Percentiles rank a stretch among this genome's conserved stretches.
Evolutionary conservation across 192 early-diverging fungal species (phyloP).

Genomic region (Geosiphon pyriformis): DNA sequence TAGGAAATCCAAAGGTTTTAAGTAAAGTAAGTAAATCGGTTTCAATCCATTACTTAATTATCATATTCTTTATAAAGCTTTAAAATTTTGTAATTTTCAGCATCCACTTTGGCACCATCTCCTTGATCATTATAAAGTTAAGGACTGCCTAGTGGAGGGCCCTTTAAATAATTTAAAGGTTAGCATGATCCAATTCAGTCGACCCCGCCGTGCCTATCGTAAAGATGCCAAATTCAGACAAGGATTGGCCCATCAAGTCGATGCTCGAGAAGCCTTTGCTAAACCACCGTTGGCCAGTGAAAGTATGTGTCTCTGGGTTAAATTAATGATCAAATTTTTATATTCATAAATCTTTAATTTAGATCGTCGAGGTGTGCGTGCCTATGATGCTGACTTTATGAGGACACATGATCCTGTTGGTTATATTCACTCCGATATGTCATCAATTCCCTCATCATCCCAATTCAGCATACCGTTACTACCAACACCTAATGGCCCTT

Average conservation of each 20-base stretch:
- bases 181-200: constrained; percentile 85
- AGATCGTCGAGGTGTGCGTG: constrained; percentile 43
- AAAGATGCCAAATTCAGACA: constrained; percentile 55
- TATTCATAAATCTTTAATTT: background rate
- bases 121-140: constrained; percentile 86
- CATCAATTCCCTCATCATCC: constrained; percentile 37
- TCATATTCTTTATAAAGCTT: no score
- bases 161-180: constrained; percentile 81
- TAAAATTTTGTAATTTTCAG: no score
- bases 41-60: no score
- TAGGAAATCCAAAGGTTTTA: constrained; percentile 94
- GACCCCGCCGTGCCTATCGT: constrained; percentile 54
- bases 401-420: constrained; percentile 46
- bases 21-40: constrained; percentile 57
- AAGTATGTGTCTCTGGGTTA: constrained; percentile 25
- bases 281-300: constrained; percentile 43
- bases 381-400: constrained; percentile 46
- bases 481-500: constrained; percentile 51
- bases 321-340: background rate
- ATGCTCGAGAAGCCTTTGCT: constrained; percentile 57
- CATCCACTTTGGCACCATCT: constrained; percentile 97
- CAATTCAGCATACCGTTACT: constrained; percentile 47
- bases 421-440: constrained; percentile 44
- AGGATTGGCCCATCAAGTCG: constrained; percentile 51
- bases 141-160: constrained; percentile 88